Base-by-base conservation (phyloP, 208 protist genomes). In the Trypanosoma vivax region DNA sequence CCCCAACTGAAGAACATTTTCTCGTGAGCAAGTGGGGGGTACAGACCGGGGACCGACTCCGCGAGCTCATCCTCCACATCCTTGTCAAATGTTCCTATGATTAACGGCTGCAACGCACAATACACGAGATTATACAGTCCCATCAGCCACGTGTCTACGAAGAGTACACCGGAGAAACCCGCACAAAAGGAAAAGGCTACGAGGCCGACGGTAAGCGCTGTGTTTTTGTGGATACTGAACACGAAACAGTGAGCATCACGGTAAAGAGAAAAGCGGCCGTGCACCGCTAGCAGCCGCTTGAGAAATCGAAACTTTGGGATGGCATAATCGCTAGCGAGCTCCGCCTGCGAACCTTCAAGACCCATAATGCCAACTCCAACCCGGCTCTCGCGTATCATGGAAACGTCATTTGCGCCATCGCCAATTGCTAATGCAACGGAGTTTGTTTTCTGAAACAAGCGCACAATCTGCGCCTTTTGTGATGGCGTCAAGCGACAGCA, bases 361-460 rank as follows among this genome's bases (percentile, higher is more conserved):
- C 97, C 96, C 39, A 92, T 88, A 38, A 99, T 98, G 49, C 96
- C 97, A 18, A 99, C 60, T 23, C 97, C 96, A 18, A 99, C 79
- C 9, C 94, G 69, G 0, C 90, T 91, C 31, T 93, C 78, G 60
- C 92, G 83, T 29, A 92, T 94, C 97, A 99, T 99, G n/a, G 77
- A 76, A 3, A 99, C 97, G 66, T 99, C 97, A 62, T 99, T 99
- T 9, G 96, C 96, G 41, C 97, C 97, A 66, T 99, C 97, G 38
- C 97, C 97, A 65, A 99, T 98, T 5, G 97, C 96, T 0, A 99
- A 73, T 11, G 97, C 96, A 4, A 85, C 88, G 30, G 61, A 38
- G 7, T 81, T 80, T 10, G 78, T 88, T 13, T 70, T 71, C 68
- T 94, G 83, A 53, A 96, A 92, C 76, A 94, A 83, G 60, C 74